Percentiles rank a stretch among this genome's conserved stretches.
Evolutionary conservation across 169 alveolate genomes (phyloP).

Genomic region (Cryptosporidium viatorum): DNA sequence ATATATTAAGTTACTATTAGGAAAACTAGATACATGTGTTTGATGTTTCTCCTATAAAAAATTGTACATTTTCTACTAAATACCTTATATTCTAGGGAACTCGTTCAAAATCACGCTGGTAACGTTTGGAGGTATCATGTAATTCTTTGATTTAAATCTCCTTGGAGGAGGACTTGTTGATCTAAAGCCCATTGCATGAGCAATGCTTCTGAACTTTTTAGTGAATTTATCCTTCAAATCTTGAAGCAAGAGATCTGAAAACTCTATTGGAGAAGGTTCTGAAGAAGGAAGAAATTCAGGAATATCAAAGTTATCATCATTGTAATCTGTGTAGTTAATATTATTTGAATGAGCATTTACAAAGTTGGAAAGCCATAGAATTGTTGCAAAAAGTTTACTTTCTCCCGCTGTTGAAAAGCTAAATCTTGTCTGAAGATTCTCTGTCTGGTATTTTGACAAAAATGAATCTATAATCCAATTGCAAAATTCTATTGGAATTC

Average conservation of each 20-base stretch:
- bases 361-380: conserved; percentile 56
- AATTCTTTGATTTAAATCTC: conserved; percentile 24
- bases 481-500: conserved; percentile 51
- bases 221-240: conserved; percentile 39
- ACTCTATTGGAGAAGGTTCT: conserved; percentile 30
- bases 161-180: background rate
- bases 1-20: background rate
- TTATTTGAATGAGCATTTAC: conserved; percentile 31
- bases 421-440: conserved; percentile 34
- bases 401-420: conserved; percentile 46
- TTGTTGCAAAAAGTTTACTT: conserved; percentile 26
- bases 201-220: conserved; percentile 30
- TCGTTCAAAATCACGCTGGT: conserved; percentile 24
- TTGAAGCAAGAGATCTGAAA: conserved; percentile 21
- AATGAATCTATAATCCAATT: conserved; percentile 43
- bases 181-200: conserved; percentile 52
- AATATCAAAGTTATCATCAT: background rate
- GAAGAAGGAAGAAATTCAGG: conserved; percentile 62
- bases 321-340: conserved; percentile 6
- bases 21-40: background rate
- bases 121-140: conserved; percentile 26
- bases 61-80: background rate
- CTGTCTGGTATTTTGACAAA: conserved; percentile 45
- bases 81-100: conserved; percentile 1
- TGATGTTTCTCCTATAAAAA: background rate